phyloP scores from a whole-genome alignment of 805 yeast species.

The Kazachstania africana region DNA sequence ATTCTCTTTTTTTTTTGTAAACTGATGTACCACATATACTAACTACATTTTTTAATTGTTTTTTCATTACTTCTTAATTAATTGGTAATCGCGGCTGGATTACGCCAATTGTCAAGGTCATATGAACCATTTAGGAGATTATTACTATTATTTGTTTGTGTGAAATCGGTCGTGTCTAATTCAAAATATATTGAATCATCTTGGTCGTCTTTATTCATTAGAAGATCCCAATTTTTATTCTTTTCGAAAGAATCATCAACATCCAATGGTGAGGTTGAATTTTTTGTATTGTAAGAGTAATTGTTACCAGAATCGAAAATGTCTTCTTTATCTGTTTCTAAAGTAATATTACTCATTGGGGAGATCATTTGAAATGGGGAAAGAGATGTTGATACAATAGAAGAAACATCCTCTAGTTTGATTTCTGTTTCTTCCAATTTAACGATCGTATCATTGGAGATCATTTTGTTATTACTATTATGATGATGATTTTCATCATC shows the following conservation, averaged over 20 bases:
- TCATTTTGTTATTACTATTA: no score
- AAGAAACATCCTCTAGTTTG: background rate
- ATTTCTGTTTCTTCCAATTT: background rate
- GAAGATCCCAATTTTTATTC: background rate
- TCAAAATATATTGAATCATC: constrained; percentile 5
- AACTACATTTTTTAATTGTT: no score
- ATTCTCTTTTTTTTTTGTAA: no score
- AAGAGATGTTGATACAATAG: background rate
- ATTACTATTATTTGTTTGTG: no score
- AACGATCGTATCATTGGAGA: background rate
- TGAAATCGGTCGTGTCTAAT: background rate
- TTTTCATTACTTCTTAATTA: no score
- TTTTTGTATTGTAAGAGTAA: background rate
- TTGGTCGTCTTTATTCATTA: background rate
- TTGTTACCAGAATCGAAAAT: background rate
- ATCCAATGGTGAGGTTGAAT: background rate
- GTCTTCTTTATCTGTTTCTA: background rate
- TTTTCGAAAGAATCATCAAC: background rate
- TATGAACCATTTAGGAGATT: constrained; percentile 21
- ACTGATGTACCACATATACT: no score
- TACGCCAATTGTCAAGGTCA: constrained; percentile 34
- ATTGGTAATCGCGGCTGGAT: constrained; percentile 34
- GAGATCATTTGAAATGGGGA: background rate
- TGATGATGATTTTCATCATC: background rate
- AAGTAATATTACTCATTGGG: background rate